Base-by-base conservation (phyloP, 352 stramenopile genomes). In the Pilasporangium apinafurcum region DNA sequence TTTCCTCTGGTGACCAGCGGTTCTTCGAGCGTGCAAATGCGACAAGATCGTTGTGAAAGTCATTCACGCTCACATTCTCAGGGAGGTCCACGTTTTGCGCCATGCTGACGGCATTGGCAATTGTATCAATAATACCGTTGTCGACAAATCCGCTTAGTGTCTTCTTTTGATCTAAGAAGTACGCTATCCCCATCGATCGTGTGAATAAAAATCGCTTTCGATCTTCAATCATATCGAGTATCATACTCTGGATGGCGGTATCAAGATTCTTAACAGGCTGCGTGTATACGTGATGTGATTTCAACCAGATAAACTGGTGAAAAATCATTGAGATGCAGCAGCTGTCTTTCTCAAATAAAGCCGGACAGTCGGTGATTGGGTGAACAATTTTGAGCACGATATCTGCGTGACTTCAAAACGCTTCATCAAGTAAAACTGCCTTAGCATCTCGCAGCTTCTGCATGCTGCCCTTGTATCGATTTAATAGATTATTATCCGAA, bases 261-360 rank as follows among this genome's bases (percentile, higher is more conserved):
- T 13, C 20, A 10, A 16, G 17, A 18, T 44, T 40, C 9, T 2
- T 34, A 8, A 32, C 1, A 51, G 30, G 20, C 2, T 13, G 25
- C 12, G 9, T 10, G 14, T 47, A 52, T 14, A 56, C 43, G 1
- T 20, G 26, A 7, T 37, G 35, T 10, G n/a, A 22, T 12, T 21
- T 22, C 5, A 52, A 29, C 30, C 42, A 43, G 4, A 22, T 7
- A 20, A 62, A 57, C 4, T 46, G 35, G 12, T 58, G 20, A 2
- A 37, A 33, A 2, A 62, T 27, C 12, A 48, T 31, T 8, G 42
- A 58, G 8, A 58, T 21, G 18, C 36, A 58, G 36, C 41, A 53
- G n/a, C 12, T 44, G 14, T 57, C 53, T 12, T 27, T 53, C 24
- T 62, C 48, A 2, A 58, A 48, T n/a, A 24, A 14, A 1, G 34